Conservation (phyloP, 2,329 filamentous ascomycete species). For the Corynespora cassiicola region DNA sequence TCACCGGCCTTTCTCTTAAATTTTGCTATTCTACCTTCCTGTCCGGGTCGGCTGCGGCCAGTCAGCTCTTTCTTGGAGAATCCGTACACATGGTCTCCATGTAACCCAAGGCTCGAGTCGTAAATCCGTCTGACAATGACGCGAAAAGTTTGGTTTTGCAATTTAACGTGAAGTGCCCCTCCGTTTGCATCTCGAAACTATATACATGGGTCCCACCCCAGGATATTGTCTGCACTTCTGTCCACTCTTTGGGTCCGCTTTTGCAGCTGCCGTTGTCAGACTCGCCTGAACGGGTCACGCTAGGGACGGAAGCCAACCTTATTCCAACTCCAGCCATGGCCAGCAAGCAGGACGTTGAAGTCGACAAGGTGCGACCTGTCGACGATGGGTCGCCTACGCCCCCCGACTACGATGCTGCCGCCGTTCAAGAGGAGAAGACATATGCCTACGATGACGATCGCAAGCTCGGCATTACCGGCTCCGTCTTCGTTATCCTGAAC, state of each 20-base stretch:
- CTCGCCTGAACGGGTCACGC: conserved; percentile 4
- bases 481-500: conserved; percentile 43
- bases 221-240: conserved; percentile 4
- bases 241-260: conserved; percentile 16
- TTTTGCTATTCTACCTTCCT: conserved; percentile 30
- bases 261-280: conserved; percentile 6
- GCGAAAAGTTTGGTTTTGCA: conserved; percentile 17
- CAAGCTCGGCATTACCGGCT: conserved; percentile 41
- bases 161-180: not conserved
- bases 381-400: conserved; percentile 20
- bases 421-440: conserved; percentile 38
- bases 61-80: conserved; percentile 12
- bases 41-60: conserved; percentile 18
- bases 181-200: conserved; percentile 4
- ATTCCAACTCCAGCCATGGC: conserved; percentile 26
- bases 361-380: conserved; percentile 21
- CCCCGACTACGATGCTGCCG: conserved; percentile 25
- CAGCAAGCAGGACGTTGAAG: conserved; percentile 22
- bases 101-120: conserved; percentile 33
- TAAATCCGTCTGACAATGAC: conserved; percentile 33
- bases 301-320: conserved; percentile 13
- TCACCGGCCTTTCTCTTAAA: not conserved
- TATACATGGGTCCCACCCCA: conserved; percentile 10
- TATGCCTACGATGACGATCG: conserved; percentile 39
- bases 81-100: conserved; percentile 17